These are phyloP conservation scores for Saturnispora zaruensis DNA, from an alignment of 805 yeast species.

Conservation along the genomic window DNA sequence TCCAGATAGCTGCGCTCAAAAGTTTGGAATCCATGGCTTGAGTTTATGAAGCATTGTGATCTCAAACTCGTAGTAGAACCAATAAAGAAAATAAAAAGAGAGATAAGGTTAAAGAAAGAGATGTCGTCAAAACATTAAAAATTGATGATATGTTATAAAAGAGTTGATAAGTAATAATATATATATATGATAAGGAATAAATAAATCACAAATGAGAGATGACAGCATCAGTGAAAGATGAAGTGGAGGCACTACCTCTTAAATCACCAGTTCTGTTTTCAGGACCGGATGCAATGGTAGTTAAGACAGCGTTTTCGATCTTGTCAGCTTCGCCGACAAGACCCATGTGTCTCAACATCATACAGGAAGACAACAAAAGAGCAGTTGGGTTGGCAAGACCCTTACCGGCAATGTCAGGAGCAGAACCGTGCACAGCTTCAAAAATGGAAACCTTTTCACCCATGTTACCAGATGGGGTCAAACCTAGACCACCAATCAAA, in stretches of 20 bases:
- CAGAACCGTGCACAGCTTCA: conserved; percentile 99
- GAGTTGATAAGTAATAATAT: background rate
- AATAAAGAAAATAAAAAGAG: background rate
- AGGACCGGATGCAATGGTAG: conserved; percentile 90
- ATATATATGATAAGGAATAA: background rate
- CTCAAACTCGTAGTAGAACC: background rate
- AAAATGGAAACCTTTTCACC: conserved; percentile 96
- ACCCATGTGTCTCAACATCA: conserved; percentile 99
- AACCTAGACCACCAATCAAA: conserved; percentile 96
- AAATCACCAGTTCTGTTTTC: conserved; percentile 95
- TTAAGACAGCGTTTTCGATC: conserved; percentile 80
- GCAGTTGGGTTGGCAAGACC: conserved; percentile 99
- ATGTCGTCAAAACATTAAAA: conserved; percentile 1
- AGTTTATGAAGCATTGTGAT: background rate
- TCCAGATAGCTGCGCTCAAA: background rate
- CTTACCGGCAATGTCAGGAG: conserved; percentile 99
- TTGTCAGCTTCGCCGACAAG: conserved; percentile 71
- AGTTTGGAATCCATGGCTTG: background rate
- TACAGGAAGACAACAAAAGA: conserved; percentile 84
- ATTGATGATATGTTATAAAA: conserved; percentile 2
- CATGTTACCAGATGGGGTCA: conserved; percentile 99
- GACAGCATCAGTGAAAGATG: conserved; percentile 86
- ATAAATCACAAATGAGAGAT: conserved; percentile 55
- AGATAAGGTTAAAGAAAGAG: background rate
- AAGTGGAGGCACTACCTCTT: conserved; percentile 84